Evolutionary conservation across 495 filamentous ascomycete genomes (phyloP).

Genomic region (Penicillium manginii): DNA sequence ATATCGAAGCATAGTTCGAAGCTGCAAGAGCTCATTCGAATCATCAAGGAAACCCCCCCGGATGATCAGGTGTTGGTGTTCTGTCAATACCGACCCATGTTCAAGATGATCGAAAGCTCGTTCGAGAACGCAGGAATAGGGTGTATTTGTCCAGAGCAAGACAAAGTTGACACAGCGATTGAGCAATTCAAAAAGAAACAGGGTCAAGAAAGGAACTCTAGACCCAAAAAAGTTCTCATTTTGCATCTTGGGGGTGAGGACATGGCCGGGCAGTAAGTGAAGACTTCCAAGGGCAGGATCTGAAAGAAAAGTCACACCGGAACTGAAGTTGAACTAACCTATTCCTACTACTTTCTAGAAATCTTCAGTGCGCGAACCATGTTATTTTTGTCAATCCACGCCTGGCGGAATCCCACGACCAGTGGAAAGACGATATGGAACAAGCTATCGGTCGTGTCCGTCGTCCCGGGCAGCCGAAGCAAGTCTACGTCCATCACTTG

Average conservation of each 20-base stretch:
- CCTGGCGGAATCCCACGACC: constrained; percentile 54
- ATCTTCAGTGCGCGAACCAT: constrained; percentile 76
- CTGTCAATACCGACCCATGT: constrained; percentile 52
- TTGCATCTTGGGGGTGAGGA: constrained; percentile 65
- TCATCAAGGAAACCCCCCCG: constrained; percentile 44
- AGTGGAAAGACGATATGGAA: constrained; percentile 62
- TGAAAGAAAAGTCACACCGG: background rate
- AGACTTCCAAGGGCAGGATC: no score
- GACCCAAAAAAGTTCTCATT: constrained; percentile 58
- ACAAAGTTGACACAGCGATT: constrained; percentile 19
- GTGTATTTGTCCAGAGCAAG: constrained; percentile 26
- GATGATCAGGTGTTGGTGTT: constrained; percentile 57
- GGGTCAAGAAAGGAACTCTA: background rate
- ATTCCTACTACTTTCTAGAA: constrained; percentile 51
- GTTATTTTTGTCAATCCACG: constrained; percentile 73
- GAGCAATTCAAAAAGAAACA: constrained; percentile 1
- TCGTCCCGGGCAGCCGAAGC: constrained; percentile 68
- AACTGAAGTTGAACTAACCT: background rate
- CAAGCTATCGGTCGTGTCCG: constrained; percentile 74
- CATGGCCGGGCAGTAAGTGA: constrained; percentile 69
- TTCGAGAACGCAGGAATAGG: constrained; percentile 26
- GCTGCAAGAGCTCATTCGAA: constrained; percentile 47
- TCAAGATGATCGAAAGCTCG: constrained; percentile 35
- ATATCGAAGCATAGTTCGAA: constrained; percentile 46
- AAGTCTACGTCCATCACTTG: constrained; percentile 73